Base-by-base conservation (phyloP, 2,329 filamentous ascomycete species). In the Aureobasidium sp. region DNA sequence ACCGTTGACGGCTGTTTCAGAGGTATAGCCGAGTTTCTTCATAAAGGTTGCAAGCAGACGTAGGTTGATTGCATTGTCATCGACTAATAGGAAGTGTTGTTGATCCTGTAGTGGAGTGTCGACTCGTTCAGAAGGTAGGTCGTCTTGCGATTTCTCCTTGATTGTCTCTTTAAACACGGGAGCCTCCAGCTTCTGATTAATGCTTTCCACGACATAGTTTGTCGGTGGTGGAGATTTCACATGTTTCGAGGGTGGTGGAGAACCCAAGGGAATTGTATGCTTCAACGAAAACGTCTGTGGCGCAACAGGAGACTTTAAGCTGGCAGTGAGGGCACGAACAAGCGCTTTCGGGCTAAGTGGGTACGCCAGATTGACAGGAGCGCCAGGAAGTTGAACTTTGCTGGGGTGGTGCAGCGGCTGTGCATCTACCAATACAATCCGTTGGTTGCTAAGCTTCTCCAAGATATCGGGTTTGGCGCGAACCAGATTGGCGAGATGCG, bases 51-150 rank as follows among this genome's bases (percentile, higher is more conserved):
- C 23, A 11, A 59, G 64, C 1, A 60, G 23, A 10, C 47, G 58
- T 0, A 66, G 55, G 25, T 66, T 66, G 25, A 66, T 61, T 4
- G 47, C 56, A 13, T 66, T 66, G 38, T 66, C 64, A n/a, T 66
- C 64, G 29, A 66, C 64, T 10, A 59, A 42, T 16, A 65, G 62
- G 23, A 65, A 56, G 23, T 65, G 62, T 31, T 62, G 59, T 33
- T 53, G 40, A 6, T 45, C 15, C 23, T 59, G 25, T 16, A 1
- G 15, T n/a, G 13, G 13, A 2, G 15, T 25, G 40, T 1, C 29
- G 5, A 3, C 18, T 25, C 7, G 7, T 6, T 25, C 23, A 29
- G 4, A 4, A 33, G 20, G 27, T 1, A 4, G 15, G 9, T 33
- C 9, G 7, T 33, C 18, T 25, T 40, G 42, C 6, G 9, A 15